These are phyloP conservation scores for Neurospora sp. DNA, from an alignment of 495 filamentous ascomycete species.

Conservation along the genomic window DNA sequence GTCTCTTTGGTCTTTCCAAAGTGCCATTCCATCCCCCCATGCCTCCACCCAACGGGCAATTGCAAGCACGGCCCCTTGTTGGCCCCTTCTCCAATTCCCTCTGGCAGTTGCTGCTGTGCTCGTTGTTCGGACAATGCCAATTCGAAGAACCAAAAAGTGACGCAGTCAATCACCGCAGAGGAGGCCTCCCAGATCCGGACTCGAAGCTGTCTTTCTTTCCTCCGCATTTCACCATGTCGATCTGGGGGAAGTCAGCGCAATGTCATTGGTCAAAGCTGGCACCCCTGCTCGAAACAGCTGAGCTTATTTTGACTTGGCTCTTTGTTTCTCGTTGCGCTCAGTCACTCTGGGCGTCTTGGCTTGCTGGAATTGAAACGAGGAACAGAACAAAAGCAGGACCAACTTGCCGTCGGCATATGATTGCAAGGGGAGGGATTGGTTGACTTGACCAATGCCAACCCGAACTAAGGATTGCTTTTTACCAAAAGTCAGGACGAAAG, in stretches of 20 bases:
- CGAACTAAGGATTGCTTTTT: not conserved
- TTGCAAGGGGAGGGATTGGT: not conserved
- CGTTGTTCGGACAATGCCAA: not conserved
- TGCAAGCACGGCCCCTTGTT: not conserved
- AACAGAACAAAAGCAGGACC: not conserved
- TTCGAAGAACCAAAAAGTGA: not conserved
- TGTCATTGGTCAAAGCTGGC: not conserved
- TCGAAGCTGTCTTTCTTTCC: not conserved
- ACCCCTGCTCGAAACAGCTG: not conserved
- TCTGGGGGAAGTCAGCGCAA: not conserved
- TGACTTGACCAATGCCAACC: not conserved
- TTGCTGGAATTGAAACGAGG: not conserved
- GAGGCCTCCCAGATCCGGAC: not conserved
- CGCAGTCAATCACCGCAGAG: not conserved
- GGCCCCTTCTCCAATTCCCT: not conserved
- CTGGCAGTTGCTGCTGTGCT: not conserved
- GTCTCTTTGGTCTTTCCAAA: no score
- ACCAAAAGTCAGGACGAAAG: not conserved
- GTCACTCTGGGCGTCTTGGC: not conserved
- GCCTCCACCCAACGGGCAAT: not conserved
- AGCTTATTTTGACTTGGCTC: not conserved
- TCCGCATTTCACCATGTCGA: not conserved
- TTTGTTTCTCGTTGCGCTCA: not conserved
- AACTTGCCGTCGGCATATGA: not conserved
- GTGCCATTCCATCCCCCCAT: not conserved